A percentile compares a stretch with the other conserved stretches of the same genome.
Evolutionary conservation across 768 basidiomycete species (phyloP).

Genomic region (Phanerochaete carnosa): DNA sequence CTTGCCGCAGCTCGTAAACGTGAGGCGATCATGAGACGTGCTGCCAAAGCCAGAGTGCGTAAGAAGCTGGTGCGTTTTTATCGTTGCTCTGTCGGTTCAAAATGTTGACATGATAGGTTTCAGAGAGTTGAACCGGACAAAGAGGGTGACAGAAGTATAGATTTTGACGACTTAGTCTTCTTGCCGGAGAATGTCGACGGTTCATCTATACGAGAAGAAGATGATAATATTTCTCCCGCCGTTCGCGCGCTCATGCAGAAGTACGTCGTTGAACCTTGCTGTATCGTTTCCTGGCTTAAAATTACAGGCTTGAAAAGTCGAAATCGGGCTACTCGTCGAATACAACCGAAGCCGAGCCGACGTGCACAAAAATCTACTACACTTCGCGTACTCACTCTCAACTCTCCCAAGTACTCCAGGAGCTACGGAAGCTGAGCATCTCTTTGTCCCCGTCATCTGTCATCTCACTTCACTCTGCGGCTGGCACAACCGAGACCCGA

Average conservation of each 20-base stretch:
- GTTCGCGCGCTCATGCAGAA: constrained; percentile 78
- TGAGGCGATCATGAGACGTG: constrained; percentile 53
- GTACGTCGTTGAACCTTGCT: constrained; percentile 36
- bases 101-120: neutral
- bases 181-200: constrained; percentile 46
- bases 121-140: constrained; percentile 2
- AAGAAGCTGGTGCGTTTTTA: constrained; percentile 52
- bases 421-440: constrained; percentile 72
- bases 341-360: constrained; percentile 36
- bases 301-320: neutral
- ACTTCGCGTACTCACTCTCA: constrained; percentile 97
- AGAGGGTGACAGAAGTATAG: constrained; percentile 28
- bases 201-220: constrained; percentile 22
- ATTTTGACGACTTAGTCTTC: constrained; percentile 59
- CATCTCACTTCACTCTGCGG: neutral
- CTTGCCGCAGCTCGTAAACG: constrained; percentile 58
- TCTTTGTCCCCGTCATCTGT: constrained; percentile 24
- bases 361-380: constrained; percentile 85
- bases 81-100: neutral
- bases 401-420: constrained; percentile 84
- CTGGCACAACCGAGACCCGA: neutral
- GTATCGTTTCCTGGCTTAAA: neutral
- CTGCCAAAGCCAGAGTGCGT: constrained; percentile 50
- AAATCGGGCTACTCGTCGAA: neutral
- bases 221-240: constrained; percentile 68